Percentiles rank a stretch among this genome's conserved stretches.
Evolutionary conservation across 805 yeast species (phyloP).

Genomic region (Saccharomyces mikatae): DNA sequence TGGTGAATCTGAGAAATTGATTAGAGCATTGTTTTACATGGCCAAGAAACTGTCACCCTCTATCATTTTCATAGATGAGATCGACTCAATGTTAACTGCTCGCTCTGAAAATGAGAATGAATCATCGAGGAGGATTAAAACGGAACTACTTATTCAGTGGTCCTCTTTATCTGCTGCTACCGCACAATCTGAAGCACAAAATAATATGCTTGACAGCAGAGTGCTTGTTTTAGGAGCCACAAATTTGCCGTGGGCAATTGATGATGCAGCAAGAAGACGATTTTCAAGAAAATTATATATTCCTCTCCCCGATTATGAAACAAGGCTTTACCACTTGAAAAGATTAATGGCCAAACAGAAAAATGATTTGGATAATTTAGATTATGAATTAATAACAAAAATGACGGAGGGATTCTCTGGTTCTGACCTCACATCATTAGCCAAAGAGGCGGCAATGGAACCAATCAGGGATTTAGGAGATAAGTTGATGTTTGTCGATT

Average conservation of each 20-base stretch:
- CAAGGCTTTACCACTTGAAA: slow-evolving; percentile 63
- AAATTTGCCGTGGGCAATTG: slow-evolving; percentile 93
- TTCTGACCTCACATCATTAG: slow-evolving; percentile 87
- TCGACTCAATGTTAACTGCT: slow-evolving; percentile 79
- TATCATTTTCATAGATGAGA: slow-evolving; percentile 92
- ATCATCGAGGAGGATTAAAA: slow-evolving; percentile 83
- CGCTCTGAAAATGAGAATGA: slow-evolving; percentile 79
- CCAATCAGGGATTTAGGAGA: slow-evolving; percentile 90
- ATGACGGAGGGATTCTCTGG: slow-evolving; percentile 86
- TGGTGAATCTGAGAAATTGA: slow-evolving; percentile 92
- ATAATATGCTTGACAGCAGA: slow-evolving; percentile 43
- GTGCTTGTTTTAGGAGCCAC: slow-evolving; percentile 93
- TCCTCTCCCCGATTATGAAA: slow-evolving; percentile 84
- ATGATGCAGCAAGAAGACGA: slow-evolving; percentile 93
- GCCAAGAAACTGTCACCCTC: slow-evolving; percentile 88
- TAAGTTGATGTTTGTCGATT: slow-evolving; percentile 56
- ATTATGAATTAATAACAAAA: slow-evolving; percentile 50
- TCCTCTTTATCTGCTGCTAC: slow-evolving; percentile 86
- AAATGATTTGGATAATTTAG: slow-evolving; percentile 57
- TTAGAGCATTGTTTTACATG: slow-evolving; percentile 75
- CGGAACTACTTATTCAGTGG: slow-evolving; percentile 94
- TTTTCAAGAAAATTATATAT: slow-evolving; percentile 89
- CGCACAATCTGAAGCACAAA: slow-evolving; percentile 37
- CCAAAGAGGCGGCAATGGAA: slow-evolving; percentile 98
- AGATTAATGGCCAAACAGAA: slow-evolving; percentile 63